Evolutionary conservation across 1,284 basidiomycete genomes (phyloP).

Genomic region (Rhodofomes roseus): DNA sequence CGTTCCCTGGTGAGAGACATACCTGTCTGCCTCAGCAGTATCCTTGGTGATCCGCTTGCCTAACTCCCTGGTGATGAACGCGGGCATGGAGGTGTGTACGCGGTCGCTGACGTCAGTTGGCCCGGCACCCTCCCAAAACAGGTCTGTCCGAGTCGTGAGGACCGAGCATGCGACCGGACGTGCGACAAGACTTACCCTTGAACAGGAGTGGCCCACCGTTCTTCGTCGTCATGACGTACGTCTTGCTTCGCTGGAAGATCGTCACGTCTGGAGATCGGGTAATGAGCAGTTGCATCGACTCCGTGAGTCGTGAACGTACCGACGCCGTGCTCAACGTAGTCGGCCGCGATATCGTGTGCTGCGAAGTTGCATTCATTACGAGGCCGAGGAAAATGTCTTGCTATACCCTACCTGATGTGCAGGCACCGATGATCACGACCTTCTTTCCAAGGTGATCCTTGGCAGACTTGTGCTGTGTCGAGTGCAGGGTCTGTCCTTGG

Average conservation of each 20-base stretch:
- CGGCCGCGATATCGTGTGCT: constrained; percentile 41
- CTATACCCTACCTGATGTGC: constrained; percentile 36
- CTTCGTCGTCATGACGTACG: constrained; percentile 56
- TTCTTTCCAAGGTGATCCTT: constrained; percentile 41
- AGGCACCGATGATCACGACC: constrained; percentile 46
- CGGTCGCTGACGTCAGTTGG: constrained; percentile 51
- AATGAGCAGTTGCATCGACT: background rate
- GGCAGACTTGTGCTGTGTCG: constrained; percentile 36
- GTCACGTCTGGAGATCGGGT: constrained; percentile 42
- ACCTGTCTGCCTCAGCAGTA: constrained; percentile 53
- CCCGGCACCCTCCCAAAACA: constrained; percentile 47
- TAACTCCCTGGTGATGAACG: constrained; percentile 40
- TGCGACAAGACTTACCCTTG: constrained; percentile 23
- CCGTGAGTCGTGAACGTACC: constrained; percentile 24
- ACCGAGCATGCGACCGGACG: too few relatives aligned
- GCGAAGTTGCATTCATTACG: background rate
- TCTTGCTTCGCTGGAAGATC: constrained; percentile 60
- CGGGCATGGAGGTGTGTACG: constrained; percentile 48
- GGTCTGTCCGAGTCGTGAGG: background rate
- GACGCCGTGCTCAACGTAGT: constrained; percentile 43
- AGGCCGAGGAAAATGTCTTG: background rate
- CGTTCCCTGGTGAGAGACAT: constrained; percentile 1
- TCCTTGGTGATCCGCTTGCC: constrained; percentile 41
- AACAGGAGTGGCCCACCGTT: constrained; percentile 38
- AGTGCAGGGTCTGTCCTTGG: constrained; percentile 40